These are phyloP conservation scores for Aristolochia fimbriata DNA, from an alignment of 164 flowering plant species.

Conservation along the genomic window DNA sequence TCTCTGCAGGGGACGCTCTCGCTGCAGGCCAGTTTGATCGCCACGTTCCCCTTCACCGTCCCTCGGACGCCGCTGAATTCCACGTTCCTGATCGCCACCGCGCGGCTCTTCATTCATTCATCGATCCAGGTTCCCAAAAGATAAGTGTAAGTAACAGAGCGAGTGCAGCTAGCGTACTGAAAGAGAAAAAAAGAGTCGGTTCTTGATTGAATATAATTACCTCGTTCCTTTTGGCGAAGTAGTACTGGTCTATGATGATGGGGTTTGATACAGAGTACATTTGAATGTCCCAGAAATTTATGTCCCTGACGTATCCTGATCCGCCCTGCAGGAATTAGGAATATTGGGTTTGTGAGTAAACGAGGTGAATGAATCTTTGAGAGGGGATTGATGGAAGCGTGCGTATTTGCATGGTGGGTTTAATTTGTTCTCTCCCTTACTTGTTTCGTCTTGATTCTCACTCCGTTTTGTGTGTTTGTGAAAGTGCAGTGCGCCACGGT, in stretches of 20 bases:
- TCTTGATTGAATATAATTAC: not conserved
- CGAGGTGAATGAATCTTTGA: no score
- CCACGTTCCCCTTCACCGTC: not conserved
- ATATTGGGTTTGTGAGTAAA: not conserved
- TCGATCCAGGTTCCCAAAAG: no score
- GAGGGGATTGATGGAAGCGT: not conserved
- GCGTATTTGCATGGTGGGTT: not conserved
- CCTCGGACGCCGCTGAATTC: not conserved
- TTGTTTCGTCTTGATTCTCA: not conserved
- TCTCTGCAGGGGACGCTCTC: no score
- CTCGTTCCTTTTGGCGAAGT: not conserved
- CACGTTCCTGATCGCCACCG: not conserved
- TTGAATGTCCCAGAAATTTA: not conserved
- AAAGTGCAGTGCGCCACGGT: not conserved
- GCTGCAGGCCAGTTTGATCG: not conserved
- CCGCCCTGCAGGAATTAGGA: not conserved
- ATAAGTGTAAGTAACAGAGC: no score
- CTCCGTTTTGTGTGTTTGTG: not conserved
- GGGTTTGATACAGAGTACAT: not conserved
- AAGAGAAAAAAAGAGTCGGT: no score
- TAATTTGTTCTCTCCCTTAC: not conserved
- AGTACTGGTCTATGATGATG: not conserved
- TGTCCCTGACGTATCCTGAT: not conserved
- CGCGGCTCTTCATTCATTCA: not conserved
- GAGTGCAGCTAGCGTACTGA: no score